These are phyloP conservation scores for Stagonosporopsis chrysanthemi DNA, from an alignment of 2,329 filamentous ascomycete genomes.

Conservation along the genomic window DNA sequence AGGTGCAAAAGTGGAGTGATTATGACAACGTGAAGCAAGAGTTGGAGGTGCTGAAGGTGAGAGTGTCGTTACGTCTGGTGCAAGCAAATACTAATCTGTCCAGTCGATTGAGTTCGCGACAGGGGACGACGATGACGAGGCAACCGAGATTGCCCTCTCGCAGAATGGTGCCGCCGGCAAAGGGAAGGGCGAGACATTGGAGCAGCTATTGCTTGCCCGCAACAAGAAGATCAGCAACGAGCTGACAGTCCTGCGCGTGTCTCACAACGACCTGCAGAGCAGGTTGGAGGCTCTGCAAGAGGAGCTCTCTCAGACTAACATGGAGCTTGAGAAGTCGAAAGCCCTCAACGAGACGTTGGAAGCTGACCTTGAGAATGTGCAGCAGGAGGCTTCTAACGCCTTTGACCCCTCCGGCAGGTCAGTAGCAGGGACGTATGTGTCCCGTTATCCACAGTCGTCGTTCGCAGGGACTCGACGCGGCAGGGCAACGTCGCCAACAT, in stretches of 20 bases:
- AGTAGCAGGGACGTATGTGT: conserved; percentile 88
- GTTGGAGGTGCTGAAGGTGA: conserved; percentile 85
- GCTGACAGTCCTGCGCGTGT: conserved; percentile 88
- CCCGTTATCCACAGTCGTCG: conserved; percentile 74
- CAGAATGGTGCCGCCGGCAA: conserved; percentile 61
- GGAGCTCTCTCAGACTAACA: conserved; percentile 81
- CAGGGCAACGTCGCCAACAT: conserved; percentile 81
- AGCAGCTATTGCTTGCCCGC: conserved; percentile 87
- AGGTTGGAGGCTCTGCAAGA: conserved; percentile 82
- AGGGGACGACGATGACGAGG: conserved; percentile 71
- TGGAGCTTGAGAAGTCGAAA: conserved; percentile 84
- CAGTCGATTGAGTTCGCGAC: conserved; percentile 94
- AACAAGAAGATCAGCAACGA: conserved; percentile 98
- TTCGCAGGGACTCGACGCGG: conserved; percentile 63
- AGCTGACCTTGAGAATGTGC: conserved; percentile 86
- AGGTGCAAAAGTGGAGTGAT: conserved; percentile 88
- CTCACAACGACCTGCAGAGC: conserved; percentile 87
- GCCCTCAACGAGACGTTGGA: conserved; percentile 88
- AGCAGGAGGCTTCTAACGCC: conserved; percentile 81
- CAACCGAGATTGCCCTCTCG: conserved; percentile 43
- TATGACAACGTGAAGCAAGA: conserved; percentile 98
- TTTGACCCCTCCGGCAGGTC: conserved; percentile 88
- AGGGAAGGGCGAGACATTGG: conserved; percentile 78
- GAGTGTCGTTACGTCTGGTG: neutral
- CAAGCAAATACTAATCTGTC: conserved; percentile 21